Conservation (phyloP, 345 rosid genomes). For the Moringa oleifera region DNA sequence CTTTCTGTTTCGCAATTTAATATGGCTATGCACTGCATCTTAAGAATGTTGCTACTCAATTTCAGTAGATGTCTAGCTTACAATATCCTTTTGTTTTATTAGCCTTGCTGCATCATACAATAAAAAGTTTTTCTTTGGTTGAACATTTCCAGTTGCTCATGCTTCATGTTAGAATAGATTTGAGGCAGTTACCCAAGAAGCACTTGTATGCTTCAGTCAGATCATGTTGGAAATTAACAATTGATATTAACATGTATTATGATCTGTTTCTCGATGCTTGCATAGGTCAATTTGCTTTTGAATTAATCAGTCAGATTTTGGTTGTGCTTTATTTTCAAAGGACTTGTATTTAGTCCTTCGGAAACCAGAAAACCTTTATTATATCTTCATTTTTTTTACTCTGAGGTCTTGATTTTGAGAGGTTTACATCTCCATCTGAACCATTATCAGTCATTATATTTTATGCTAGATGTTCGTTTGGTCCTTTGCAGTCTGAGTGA, state of each 20-base stretch:
- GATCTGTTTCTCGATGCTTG: not conserved
- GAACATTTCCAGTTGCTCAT: not conserved
- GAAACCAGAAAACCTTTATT: not conserved
- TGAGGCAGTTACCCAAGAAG: not conserved
- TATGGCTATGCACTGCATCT: not conserved
- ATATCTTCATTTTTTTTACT: no score
- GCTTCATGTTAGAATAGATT: no score
- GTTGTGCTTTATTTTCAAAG: no score
- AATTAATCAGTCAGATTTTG: not conserved
- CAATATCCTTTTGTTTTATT: no score
- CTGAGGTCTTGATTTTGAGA: no score
- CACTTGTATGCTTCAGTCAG: not conserved
- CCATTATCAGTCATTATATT: no score
- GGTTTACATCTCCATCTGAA: no score
- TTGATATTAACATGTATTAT: no score
- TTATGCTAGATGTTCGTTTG: not conserved
- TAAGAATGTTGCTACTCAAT: not conserved
- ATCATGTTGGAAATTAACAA: not conserved
- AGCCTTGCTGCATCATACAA: not conserved
- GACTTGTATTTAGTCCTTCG: not conserved
- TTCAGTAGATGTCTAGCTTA: no score
- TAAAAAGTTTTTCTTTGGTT: no score
- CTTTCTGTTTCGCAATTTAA: no score
- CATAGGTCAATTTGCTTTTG: no score
- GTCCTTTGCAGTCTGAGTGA: not conserved